A percentile compares a stretch with the other conserved stretches of the same genome.
Conservation (phyloP, 495 filamentous ascomycete species). For the Patellaria atrata region DNA sequence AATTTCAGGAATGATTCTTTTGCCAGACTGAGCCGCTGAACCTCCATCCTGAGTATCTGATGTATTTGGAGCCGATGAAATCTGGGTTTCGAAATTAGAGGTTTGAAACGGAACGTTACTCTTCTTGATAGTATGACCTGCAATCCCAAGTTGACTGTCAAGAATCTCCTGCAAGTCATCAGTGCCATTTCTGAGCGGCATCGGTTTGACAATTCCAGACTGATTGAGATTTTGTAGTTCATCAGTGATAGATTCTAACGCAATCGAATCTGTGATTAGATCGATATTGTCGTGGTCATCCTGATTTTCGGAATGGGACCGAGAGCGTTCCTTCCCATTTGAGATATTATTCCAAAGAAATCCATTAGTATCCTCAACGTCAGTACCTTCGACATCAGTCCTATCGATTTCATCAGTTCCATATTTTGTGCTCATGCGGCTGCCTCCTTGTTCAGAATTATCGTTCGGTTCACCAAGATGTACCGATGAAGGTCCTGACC, state of each 20-base stretch:
- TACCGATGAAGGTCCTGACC: constrained; percentile 18
- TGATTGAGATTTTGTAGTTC: too few species aligned
- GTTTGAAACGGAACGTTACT: background rate
- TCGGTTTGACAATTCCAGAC: too few species aligned
- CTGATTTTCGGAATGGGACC: constrained; percentile 5
- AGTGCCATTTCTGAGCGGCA: too few species aligned
- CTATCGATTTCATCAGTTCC: background rate
- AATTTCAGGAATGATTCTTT: constrained; percentile 7
- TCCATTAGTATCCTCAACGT: constrained; percentile 12
- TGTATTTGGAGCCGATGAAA: constrained; percentile 11
- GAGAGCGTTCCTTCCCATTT: constrained; percentile 8
- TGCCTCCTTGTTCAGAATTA: constrained; percentile 11
- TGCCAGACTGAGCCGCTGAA: background rate
- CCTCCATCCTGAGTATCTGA: constrained; percentile 9
- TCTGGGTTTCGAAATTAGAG: background rate
- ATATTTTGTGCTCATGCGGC: constrained; percentile 13
- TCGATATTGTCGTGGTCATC: too few species aligned
- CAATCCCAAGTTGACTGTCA: background rate
- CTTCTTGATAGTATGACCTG: constrained; percentile 1
- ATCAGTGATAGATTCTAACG: too few species aligned
- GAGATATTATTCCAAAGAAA: constrained; percentile 12
- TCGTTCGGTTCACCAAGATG: constrained; percentile 14
- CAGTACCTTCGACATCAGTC: background rate
- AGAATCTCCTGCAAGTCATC: background rate
- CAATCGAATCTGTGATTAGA: too few species aligned